A percentile compares a stretch with the other conserved stretches of the same genome.
These are phyloP conservation scores for Sugiyamaella mastotermitis DNA, from an alignment of 805 yeast species.

Conservation along the genomic window DNA sequence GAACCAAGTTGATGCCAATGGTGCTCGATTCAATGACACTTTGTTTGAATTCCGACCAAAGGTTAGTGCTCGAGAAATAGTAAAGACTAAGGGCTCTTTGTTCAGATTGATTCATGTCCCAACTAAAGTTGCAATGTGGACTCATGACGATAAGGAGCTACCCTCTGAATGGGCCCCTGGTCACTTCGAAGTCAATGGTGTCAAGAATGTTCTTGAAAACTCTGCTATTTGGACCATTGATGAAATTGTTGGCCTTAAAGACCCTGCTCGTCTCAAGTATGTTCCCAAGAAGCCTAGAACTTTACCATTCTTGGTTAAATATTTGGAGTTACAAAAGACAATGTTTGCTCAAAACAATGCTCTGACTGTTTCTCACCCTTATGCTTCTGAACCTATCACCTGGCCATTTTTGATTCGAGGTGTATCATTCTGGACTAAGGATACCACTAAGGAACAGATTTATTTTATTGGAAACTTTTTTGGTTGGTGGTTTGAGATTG, in stretches of 20 bases:
- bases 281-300: slow-evolving; percentile 40
- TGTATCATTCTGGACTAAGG: slow-evolving; percentile 92
- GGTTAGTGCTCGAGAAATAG: slow-evolving; percentile 43
- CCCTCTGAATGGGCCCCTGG: slow-evolving; percentile 82
- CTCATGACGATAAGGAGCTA: slow-evolving; percentile 71
- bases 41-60: slow-evolving; percentile 66
- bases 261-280: slow-evolving; percentile 50
- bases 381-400: slow-evolving; percentile 82
- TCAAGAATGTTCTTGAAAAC: slow-evolving; percentile 65
- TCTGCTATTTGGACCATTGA: slow-evolving; percentile 76
- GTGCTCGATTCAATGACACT: slow-evolving; percentile 60
- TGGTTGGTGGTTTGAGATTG: slow-evolving; percentile 84
- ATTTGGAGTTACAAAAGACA: slow-evolving; percentile 78
- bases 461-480: slow-evolving; percentile 84
- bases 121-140: slow-evolving; percentile 91
- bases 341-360: slow-evolving; percentile 94
- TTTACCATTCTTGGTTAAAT: slow-evolving; percentile 66
- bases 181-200: slow-evolving; percentile 94
- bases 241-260: slow-evolving; percentile 57
- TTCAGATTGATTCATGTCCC: slow-evolving; percentile 75
- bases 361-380: slow-evolving; percentile 84
- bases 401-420: slow-evolving; percentile 93
- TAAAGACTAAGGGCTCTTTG: slow-evolving; percentile 49
- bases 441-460: slow-evolving; percentile 49
- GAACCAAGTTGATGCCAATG: slow-evolving; percentile 50